Evolutionary conservation across 352 stramenopile genomes (phyloP), one percentile per base, ranked within the genome.

Genomic region (Globisporangium orthogonon): DNA sequence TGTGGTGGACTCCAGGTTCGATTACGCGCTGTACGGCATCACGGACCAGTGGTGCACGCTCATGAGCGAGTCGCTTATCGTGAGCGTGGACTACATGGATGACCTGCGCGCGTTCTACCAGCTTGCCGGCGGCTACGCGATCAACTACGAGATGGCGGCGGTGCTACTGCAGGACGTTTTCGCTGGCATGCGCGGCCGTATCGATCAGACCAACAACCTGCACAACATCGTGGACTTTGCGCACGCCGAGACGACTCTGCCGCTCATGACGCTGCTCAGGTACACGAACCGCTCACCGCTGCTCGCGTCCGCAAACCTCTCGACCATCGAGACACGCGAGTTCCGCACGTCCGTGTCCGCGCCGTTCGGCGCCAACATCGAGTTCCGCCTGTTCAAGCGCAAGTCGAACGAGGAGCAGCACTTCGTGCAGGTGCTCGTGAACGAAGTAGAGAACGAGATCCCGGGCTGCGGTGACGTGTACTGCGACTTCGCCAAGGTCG

Each of bases 91-190:
- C 65, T 92, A 81, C 50, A 61, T 69, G 4, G 76, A 85, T 33
- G 79, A 92, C 41, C 66, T 92, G 7, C 74, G 87, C 54, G 65
- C 72, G 39, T 92, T 87, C 63, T 90, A 89, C 56, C 55, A 84
- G 49, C 74, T 81, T 35, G 78, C 70, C 0, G 69, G 65, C 0
- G 83, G 79, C 4, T 78, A 78, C 63, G 62, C 71, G 17, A 86
- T 92, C 58, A 86, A 87, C 56, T 89, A 88, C 59, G 73, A 89
- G 56, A 92, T 92, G 60, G 74, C 83, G 14, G 63, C 74, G 0
- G 71, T 86, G 39, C 56, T 92, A 30, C 62, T 92, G 7, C 69
- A 78, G 49, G 70, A 90, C 54, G 67, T 90, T 17, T 65, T 83
- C 29, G 48, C 48, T 0, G 61, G 61, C 23, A 89, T 92, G 62